These are phyloP conservation scores for Penicillium capsulatum DNA, from an alignment of 2,329 filamentous ascomycete genomes.

Conservation along the genomic window DNA sequence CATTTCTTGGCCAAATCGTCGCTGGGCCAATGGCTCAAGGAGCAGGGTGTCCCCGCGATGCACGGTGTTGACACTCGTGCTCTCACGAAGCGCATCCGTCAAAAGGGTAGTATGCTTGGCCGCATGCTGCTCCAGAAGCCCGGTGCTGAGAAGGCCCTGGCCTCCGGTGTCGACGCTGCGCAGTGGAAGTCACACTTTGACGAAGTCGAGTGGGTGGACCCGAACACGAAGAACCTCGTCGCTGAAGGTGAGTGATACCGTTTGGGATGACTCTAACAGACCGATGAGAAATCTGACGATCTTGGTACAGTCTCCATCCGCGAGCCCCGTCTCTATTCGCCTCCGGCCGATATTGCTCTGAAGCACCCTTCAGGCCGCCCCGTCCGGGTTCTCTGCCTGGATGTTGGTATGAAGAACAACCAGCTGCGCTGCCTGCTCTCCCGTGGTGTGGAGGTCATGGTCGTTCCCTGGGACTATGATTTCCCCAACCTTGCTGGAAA, in stretches of 20 bases:
- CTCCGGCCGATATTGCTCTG: conserved; percentile 64
- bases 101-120: conserved; percentile 94
- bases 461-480: conserved; percentile 95
- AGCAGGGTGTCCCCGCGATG: conserved; percentile 89
- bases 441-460: conserved; percentile 87
- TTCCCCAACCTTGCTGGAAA: conserved; percentile 71
- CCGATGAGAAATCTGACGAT: conserved; percentile 20
- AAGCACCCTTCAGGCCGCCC: conserved; percentile 84
- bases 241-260: conserved; percentile 69
- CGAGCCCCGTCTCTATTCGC: conserved; percentile 78
- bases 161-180: conserved; percentile 42
- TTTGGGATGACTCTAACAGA: conserved; percentile 28
- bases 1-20: conserved; percentile 90
- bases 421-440: conserved; percentile 89
- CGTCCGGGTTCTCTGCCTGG: conserved; percentile 83
- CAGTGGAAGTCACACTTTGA: conserved; percentile 64
- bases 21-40: conserved; percentile 90
- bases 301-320: conserved; percentile 72
- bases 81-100: conserved; percentile 87
- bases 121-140: conserved; percentile 73
- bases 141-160: conserved; percentile 36
- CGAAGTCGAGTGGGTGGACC: conserved; percentile 80
- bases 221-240: conserved; percentile 88
- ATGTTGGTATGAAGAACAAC: conserved; percentile 98
- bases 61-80: conserved; percentile 92